Conservation (phyloP, 352 stramenopile genomes). For the Phytophthora tentaculata region DNA sequence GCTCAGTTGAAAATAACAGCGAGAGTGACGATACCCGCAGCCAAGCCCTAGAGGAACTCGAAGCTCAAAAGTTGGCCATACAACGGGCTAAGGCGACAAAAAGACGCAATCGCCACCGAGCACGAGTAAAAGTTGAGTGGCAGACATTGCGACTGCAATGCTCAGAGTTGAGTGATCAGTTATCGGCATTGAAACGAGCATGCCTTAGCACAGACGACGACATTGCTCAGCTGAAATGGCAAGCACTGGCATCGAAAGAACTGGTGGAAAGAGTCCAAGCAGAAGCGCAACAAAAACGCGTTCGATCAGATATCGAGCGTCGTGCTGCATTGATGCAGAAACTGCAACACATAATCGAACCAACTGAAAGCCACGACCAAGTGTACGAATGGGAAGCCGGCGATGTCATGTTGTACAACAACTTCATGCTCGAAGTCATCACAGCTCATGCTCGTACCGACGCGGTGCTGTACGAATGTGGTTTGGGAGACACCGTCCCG, state of each 20-base stretch:
- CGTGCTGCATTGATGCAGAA: slow-evolving; percentile 4
- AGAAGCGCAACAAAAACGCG: slow-evolving; percentile 2
- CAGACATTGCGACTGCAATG: not conserved
- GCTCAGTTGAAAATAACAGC: not conserved
- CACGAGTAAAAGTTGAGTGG: not conserved
- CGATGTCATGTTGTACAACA: slow-evolving; percentile 19
- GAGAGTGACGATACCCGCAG: not conserved
- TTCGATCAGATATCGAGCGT: slow-evolving; percentile 3
- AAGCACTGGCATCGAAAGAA: slow-evolving; percentile 18
- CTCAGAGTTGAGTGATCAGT: not conserved
- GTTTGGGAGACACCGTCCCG: not conserved
- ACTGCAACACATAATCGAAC: slow-evolving; percentile 8
- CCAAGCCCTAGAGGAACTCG: not conserved
- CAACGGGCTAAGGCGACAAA: too few relatives aligned
- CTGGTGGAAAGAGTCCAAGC: slow-evolving; percentile 8
- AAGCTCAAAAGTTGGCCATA: not conserved
- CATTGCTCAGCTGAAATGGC: slow-evolving; percentile 5
- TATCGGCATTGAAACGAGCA: not conserved
- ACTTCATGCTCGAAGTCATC: slow-evolving; percentile 7
- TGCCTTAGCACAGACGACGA: not conserved
- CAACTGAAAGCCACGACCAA: not conserved
- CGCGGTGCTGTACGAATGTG: slow-evolving; percentile 9
- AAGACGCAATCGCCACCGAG: not conserved
- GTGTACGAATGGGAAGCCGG: slow-evolving; percentile 3
- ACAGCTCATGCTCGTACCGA: slow-evolving; percentile 18